Evolutionary conservation across 129 eudicot species (phyloP), one percentile per base, ranked within the genome.

Genomic region (Flaveria trinervia): DNA sequence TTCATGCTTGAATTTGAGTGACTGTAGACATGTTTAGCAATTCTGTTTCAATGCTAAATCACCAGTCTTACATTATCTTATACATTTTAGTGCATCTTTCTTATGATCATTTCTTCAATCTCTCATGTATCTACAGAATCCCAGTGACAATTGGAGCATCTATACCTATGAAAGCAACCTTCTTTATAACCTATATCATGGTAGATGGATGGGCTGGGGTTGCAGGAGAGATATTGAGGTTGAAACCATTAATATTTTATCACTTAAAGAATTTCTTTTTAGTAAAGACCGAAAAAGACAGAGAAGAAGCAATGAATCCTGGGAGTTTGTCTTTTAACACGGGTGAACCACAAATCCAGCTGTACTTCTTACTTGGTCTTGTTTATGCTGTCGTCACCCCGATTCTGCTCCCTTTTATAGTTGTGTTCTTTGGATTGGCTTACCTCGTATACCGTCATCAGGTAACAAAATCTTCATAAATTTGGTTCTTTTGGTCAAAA

Each of bases 131-230:
- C 8, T 73, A 76, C 90, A 90, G 97, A 3, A 88, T 91, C 68
- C 92, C 95, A 3, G 69, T 44, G 57, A 91, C 92, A 45, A 81
- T 91, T 45, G 97, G 97, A 5, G 88, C 87, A 25, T 88, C 92
- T 30, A 89, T 91, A 70, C 95, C 97, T 1, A 91, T 91, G 97
- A 91, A 88, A 76, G 97, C 94, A 66, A 88, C 97, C 28, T 86
- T 87, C 70, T 88, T 88, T 65, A 85, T 88, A 59, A 88, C 92
- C 43, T 88, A 88, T 46, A 83, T 85, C 68, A 92, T 92, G 97
- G 90, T 92, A n/a, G 97, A 92, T 59, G 97, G 97, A 51, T 92
- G 97, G 97, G 96, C 97, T 68, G 96, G 96, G 77, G 82, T 89
- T 72, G 97, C 97, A 0, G 96, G 89, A 16, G 97, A 92, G 83